Evolutionary conservation across 2,329 filamentous ascomycete genomes (phyloP).

Genomic region (Fusarium palustre): DNA sequence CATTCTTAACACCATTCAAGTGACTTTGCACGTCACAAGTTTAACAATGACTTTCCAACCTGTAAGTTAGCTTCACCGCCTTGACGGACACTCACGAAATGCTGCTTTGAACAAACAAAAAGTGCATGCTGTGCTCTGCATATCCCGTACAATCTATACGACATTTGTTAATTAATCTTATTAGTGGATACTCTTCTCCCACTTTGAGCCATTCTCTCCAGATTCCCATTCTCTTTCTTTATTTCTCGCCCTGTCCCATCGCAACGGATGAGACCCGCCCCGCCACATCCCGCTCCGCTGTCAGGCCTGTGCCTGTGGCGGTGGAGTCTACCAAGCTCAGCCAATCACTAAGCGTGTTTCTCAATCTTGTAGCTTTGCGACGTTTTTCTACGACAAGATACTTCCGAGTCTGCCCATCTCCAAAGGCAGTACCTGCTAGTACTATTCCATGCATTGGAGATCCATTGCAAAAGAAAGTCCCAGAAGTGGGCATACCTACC

Average conservation of each 20-base stretch:
- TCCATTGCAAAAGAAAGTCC: constrained; percentile 31
- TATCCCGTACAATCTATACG: background rate
- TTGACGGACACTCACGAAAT: background rate
- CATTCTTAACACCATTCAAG: constrained; percentile 31
- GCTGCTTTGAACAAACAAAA: background rate
- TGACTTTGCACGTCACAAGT: constrained; percentile 39
- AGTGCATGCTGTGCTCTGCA: background rate
- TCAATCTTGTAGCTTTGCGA: constrained; percentile 18
- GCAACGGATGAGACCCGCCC: constrained; percentile 33
- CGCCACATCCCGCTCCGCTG: constrained; percentile 43
- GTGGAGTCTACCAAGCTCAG: background rate
- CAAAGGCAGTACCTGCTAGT: background rate
- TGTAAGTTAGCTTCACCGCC: constrained; percentile 9
- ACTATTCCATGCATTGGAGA: background rate
- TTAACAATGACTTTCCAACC: background rate
- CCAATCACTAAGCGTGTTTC: constrained; percentile 26
- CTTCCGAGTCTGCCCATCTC: constrained; percentile 43
- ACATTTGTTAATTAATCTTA: constrained; percentile 17
- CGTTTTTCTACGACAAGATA: constrained; percentile 17
- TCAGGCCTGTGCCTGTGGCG: constrained; percentile 38
- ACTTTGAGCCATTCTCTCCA: constrained; percentile 16
- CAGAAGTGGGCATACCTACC: constrained; percentile 40
- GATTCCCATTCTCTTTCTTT: constrained; percentile 13
- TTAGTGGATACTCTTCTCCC: constrained; percentile 22
- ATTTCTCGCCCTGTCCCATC: constrained; percentile 17